A percentile compares a stretch with the other conserved stretches of the same genome.
Conservation (phyloP, 176 grass and related monocot genomes). For the Eremochloa ophiuroides region DNA sequence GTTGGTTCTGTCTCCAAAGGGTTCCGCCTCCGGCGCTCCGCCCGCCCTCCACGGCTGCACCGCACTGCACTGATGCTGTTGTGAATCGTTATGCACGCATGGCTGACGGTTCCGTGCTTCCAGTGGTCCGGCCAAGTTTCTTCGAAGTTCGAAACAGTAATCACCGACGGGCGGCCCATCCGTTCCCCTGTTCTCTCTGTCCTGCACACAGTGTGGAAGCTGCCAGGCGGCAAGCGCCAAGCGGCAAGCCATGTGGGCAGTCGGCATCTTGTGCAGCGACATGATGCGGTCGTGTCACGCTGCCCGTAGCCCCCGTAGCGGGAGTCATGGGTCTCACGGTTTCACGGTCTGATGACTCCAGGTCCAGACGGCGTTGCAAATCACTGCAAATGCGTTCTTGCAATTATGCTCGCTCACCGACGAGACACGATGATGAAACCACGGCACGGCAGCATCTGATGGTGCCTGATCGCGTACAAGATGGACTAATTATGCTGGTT, state of each 20-base stretch:
- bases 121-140: no score
- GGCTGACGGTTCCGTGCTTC: no score
- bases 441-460: background rate
- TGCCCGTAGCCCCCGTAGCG: background rate
- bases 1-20: no score
- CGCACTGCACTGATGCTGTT: no score
- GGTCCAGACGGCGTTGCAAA: background rate
- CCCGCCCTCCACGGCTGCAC: no score
- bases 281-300: background rate
- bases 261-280: background rate
- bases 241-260: constrained; percentile 16
- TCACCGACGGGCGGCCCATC: background rate
- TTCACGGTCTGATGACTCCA: no score
- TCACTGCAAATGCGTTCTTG: background rate
- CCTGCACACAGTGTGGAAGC: background rate
- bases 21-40: no score
- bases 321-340: background rate
- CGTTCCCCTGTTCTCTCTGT: background rate
- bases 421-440: background rate
- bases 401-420: constrained; percentile 3
- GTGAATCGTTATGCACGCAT: no score
- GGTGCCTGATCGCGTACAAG: background rate
- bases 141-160: no score
- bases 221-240: background rate
- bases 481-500: background rate